These are phyloP conservation scores for Conticribra guillardii DNA, from an alignment of 108 stramenopile species.

Conservation along the genomic window DNA sequence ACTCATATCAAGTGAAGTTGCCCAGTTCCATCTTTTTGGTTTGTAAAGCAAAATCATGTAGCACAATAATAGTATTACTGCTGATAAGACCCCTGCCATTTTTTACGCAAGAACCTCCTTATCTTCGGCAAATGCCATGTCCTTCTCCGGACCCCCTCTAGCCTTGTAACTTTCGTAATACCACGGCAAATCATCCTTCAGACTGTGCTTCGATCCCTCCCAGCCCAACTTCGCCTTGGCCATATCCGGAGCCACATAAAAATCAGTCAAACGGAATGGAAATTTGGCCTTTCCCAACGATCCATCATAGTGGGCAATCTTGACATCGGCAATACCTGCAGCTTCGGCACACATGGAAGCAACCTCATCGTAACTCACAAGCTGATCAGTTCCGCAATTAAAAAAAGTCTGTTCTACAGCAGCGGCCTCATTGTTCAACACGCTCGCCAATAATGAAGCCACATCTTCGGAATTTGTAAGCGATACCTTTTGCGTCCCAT, in stretches of 20 bases:
- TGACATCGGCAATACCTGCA: constrained; percentile 65
- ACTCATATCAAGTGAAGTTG: too few relatives aligned
- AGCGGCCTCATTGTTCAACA: constrained; percentile 73
- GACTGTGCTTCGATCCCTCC: constrained; percentile 55
- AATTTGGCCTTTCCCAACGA: constrained; percentile 75
- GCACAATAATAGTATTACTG: too few relatives aligned
- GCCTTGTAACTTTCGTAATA: constrained; percentile 72
- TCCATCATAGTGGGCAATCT: constrained; percentile 71
- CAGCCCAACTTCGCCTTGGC: constrained; percentile 80
- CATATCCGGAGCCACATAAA: constrained; percentile 79
- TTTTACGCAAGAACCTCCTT: constrained; percentile 73
- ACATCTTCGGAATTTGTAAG: constrained; percentile 85
- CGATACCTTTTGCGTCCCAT: constrained; percentile 82
- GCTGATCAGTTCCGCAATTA: constrained; percentile 84
- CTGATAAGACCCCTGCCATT: too few relatives aligned
- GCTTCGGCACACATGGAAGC: constrained; percentile 79
- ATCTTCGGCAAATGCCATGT: constrained; percentile 64
- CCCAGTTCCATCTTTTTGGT: too few relatives aligned
- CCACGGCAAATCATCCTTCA: constrained; percentile 75
- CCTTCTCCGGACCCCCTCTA: constrained; percentile 62
- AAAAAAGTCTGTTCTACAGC: constrained; percentile 78
- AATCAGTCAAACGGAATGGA: constrained; percentile 79
- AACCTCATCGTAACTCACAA: constrained; percentile 76
- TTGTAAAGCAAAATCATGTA: too few relatives aligned
- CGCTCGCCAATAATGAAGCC: constrained; percentile 71